Evolutionary conservation across 1,284 basidiomycete genomes (phyloP).

Genomic region (Puccinia hordei): DNA sequence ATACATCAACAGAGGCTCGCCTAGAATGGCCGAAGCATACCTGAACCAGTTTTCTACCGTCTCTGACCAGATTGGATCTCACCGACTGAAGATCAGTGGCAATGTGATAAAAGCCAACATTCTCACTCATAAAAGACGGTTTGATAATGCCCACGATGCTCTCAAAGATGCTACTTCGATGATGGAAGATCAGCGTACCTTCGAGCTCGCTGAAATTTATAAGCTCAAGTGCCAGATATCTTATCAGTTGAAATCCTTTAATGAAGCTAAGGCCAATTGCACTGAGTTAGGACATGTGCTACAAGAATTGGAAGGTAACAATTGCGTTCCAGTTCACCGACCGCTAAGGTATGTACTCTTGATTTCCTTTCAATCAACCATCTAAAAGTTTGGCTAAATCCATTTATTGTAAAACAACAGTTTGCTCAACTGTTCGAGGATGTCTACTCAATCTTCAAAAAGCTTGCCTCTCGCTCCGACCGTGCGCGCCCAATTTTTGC

Average conservation of each 20-base stretch:
- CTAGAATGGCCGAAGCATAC: constrained; percentile 50
- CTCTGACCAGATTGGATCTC: constrained; percentile 40
- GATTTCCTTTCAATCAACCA: background rate
- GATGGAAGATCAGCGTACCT: constrained; percentile 18
- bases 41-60: constrained; percentile 33
- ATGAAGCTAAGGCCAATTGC: constrained; percentile 42
- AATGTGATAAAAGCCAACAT: constrained; percentile 31
- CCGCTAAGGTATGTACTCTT: constrained; percentile 12
- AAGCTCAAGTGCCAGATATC: constrained; percentile 31
- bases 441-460: constrained; percentile 10
- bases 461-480: too few species aligned
- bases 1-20: constrained; percentile 44
- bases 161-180: constrained; percentile 26
- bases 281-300: constrained; percentile 24
- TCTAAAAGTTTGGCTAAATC: background rate
- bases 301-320: background rate
- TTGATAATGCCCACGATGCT: constrained; percentile 23
- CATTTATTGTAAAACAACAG: background rate
- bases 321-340: background rate
- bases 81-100: constrained; percentile 34
- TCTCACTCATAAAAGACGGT: constrained; percentile 31
- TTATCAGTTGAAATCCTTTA: constrained; percentile 32
- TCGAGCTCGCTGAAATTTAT: constrained; percentile 38
- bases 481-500: background rate
- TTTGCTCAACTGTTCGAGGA: constrained; percentile 7